Conservation (phyloP, 169 alveolate species). For the Cryptosporidium felis region DNA sequence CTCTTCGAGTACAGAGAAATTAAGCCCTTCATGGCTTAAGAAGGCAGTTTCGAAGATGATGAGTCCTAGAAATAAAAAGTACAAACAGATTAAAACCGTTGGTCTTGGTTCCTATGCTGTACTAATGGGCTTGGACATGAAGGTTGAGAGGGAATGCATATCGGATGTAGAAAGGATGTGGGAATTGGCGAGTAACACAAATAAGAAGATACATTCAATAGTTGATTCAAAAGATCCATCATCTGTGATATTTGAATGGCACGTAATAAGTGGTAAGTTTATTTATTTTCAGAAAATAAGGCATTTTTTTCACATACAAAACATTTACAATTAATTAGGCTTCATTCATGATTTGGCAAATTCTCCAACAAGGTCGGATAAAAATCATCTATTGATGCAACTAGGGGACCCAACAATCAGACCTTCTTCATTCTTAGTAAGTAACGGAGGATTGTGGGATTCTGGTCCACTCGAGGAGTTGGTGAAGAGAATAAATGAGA, state of each 20-base stretch:
- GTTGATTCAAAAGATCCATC: constrained; percentile 70
- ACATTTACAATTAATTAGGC: too few species aligned
- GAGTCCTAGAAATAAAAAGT: constrained; percentile 22
- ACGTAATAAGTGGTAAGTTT: constrained; percentile 71
- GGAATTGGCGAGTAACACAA: constrained; percentile 46
- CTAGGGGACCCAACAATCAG: constrained; percentile 62
- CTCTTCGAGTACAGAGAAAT: constrained; percentile 1
- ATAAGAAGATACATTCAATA: constrained; percentile 61
- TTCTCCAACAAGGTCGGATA: constrained; percentile 64
- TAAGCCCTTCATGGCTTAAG: constrained; percentile 56
- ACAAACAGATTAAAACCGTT: constrained; percentile 25
- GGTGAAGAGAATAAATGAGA: constrained; percentile 2
- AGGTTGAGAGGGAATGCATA: constrained; percentile 43
- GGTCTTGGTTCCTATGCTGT: constrained; percentile 68
- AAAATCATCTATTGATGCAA: constrained; percentile 19
- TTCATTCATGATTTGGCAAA: constrained; percentile 60
- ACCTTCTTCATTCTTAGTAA: constrained; percentile 61
- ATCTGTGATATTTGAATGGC: constrained; percentile 70
- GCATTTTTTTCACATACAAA: too few species aligned
- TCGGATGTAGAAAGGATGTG: constrained; percentile 36
- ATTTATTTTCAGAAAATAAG: too few species aligned
- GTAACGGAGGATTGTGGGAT: constrained; percentile 70
- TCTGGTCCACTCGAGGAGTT: constrained; percentile 41
- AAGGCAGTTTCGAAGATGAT: constrained; percentile 67
- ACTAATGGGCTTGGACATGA: constrained; percentile 66